These are phyloP conservation scores for Viola odorata DNA, from an alignment of 345 rosid species.

Conservation along the genomic window DNA sequence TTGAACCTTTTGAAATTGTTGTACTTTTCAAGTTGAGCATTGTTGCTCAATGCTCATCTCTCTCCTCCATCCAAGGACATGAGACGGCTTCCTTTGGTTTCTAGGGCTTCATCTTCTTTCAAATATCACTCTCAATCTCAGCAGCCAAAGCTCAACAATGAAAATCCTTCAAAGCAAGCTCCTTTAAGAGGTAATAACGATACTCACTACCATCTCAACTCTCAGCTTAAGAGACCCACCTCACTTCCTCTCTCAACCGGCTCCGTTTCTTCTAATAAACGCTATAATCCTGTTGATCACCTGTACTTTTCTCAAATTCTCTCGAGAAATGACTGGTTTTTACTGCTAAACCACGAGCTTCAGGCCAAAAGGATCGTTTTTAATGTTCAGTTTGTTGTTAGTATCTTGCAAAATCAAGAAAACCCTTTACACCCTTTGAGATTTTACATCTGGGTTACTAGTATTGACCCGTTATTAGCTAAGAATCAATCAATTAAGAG, in stretches of 20 bases:
- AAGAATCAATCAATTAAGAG: conserved; percentile 49
- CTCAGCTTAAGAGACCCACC: conserved; percentile 2
- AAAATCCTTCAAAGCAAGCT: conserved; percentile 18
- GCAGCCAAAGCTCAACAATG: not conserved
- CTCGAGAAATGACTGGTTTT: conserved; percentile 64
- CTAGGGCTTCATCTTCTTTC: conserved; percentile 37
- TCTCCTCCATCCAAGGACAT: conserved; percentile 23
- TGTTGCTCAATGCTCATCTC: too few relatives aligned
- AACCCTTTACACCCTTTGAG: conserved; percentile 53
- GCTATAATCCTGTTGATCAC: conserved; percentile 33
- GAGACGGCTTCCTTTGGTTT: conserved; percentile 49
- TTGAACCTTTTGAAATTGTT: too few relatives aligned
- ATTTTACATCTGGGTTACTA: conserved; percentile 74
- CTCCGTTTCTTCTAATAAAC: conserved; percentile 14
- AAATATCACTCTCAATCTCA: conserved; percentile 2
- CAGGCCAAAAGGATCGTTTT: conserved; percentile 46
- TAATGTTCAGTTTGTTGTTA: conserved; percentile 45
- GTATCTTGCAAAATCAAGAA: conserved; percentile 73
- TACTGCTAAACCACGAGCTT: conserved; percentile 55
- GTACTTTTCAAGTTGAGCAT: too few relatives aligned
- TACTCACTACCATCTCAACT: conserved; percentile 6
- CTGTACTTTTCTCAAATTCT: conserved; percentile 51
- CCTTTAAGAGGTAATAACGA: conserved; percentile 23
- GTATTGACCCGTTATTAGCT: conserved; percentile 36
- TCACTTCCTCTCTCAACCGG: conserved; percentile 2